Percentiles rank a stretch among this genome's conserved stretches.
phyloP scores from a whole-genome alignment of 129 eudicot genomes.

The Glebionis coronaria region DNA sequence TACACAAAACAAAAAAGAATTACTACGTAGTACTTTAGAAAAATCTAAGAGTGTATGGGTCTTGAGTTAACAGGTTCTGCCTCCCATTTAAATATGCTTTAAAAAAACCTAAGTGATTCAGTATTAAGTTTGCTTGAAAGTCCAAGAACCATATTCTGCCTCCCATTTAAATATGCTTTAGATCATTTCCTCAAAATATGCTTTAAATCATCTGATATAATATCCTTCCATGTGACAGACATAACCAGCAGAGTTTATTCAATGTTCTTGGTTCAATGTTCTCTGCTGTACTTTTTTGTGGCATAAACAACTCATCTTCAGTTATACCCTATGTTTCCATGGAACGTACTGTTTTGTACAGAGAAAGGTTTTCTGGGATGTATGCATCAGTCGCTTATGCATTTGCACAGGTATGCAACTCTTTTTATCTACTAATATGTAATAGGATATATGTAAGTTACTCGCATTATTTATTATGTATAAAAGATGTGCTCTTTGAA shows the following conservation, averaged over 20 bases:
- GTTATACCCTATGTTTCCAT: constrained; percentile 25
- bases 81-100: no score
- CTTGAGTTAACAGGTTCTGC: no score
- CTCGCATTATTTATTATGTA: no score
- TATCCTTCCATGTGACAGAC: constrained; percentile 20
- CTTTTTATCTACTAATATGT: neutral
- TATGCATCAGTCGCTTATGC: constrained; percentile 34
- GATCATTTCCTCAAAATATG: neutral
- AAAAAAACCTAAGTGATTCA: no score
- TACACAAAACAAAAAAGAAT: no score
- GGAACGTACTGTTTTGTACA: constrained; percentile 28
- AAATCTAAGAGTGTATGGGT: no score
- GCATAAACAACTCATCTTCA: constrained; percentile 22
- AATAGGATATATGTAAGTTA: neutral
- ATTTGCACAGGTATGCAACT: constrained; percentile 29
- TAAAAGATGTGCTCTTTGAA: neutral
- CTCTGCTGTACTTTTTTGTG: constrained; percentile 25
- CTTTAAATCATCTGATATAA: neutral
- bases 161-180: neutral
- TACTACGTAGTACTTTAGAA: no score
- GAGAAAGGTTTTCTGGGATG: constrained; percentile 36
- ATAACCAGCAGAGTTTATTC: constrained; percentile 31
- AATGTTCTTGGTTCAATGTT: constrained; percentile 29
- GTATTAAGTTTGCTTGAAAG: no score
- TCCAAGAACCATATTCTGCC: no score